Evolutionary conservation across 192 early-diverging fungal genomes (phyloP).

Genomic region (Blastocladiella britannica): DNA sequence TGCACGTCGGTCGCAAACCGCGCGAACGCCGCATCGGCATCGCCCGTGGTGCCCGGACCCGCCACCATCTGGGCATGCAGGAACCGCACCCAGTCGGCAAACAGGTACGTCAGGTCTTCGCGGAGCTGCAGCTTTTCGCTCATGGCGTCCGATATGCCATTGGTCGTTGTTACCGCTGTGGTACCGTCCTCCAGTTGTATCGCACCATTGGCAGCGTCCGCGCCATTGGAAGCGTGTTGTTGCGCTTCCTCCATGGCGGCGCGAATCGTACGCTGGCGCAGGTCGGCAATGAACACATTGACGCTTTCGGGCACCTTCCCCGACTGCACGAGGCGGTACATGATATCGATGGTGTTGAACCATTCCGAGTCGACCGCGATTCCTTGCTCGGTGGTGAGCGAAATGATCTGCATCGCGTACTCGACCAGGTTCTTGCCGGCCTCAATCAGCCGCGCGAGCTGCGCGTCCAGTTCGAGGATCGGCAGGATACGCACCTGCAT

Average conservation of each 20-base stretch:
- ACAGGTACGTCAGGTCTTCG: conserved; percentile 39
- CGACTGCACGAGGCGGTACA: conserved; percentile 38
- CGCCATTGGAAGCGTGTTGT: conserved; percentile 10
- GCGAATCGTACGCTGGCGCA: no score
- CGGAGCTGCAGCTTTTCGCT: conserved; percentile 29
- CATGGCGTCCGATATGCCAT: no score
- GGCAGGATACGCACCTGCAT: conserved; percentile 59
- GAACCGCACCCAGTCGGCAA: conserved; percentile 70
- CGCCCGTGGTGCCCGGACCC: conserved; percentile 48
- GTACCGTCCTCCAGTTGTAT: no score
- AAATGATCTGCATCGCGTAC: conserved; percentile 55
- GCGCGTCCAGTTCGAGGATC: conserved; percentile 64
- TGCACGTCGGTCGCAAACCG: conserved; percentile 38
- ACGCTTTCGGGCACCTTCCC: conserved; percentile 44
- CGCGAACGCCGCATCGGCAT: conserved; percentile 40
- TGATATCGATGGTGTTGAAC: conserved; percentile 46
- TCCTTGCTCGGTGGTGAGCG: conserved; percentile 18
- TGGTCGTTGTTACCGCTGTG: not conserved
- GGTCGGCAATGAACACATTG: no score
- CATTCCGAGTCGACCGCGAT: conserved; percentile 19
- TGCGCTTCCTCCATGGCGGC: conserved; percentile 38
- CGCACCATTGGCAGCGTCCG: no score
- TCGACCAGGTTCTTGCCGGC: conserved; percentile 35
- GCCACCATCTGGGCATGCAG: no score
- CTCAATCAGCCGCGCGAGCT: conserved; percentile 70